These are phyloP conservation scores for Sporothrix pallida DNA, from an alignment of 2,329 filamentous ascomycete species.

Conservation along the genomic window DNA sequence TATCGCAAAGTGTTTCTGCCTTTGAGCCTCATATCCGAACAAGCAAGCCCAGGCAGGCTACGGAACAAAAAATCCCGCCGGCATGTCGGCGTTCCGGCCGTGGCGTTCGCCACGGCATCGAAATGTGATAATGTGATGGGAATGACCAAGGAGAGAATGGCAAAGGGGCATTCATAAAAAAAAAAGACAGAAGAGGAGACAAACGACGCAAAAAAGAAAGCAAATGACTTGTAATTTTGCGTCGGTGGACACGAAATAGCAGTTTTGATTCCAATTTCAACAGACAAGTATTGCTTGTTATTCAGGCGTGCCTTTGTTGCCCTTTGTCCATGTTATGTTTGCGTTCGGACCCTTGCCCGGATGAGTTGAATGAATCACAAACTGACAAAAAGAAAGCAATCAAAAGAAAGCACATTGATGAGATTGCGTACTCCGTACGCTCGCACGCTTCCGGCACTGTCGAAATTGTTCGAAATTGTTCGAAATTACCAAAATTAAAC, in stretches of 20 bases:
- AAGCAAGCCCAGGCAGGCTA: neutral
- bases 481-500: too few species aligned
- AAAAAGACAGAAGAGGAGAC: neutral
- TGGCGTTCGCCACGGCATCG: neutral
- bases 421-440: neutral
- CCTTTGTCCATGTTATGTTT: neutral
- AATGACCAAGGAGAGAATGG: neutral
- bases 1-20: neutral
- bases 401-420: neutral
- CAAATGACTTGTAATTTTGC: slow-evolving; percentile 13
- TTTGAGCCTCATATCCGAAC: too few species aligned
- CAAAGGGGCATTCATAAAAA: neutral
- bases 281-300: neutral
- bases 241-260: slow-evolving; percentile 1
- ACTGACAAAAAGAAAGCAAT: neutral
- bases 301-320: too few species aligned
- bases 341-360: neutral
- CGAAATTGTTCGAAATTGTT: slow-evolving; percentile 15
- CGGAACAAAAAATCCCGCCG: slow-evolving; percentile 14
- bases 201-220: slow-evolving; percentile 2
- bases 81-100: neutral
- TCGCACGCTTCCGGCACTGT: neutral
- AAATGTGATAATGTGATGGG: neutral
- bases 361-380: too few species aligned
- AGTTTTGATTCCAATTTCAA: slow-evolving; percentile 11